Evolutionary conservation across 2,329 filamentous ascomycete species (phyloP).

Genomic region (Thielaviopsis cerberus): DNA sequence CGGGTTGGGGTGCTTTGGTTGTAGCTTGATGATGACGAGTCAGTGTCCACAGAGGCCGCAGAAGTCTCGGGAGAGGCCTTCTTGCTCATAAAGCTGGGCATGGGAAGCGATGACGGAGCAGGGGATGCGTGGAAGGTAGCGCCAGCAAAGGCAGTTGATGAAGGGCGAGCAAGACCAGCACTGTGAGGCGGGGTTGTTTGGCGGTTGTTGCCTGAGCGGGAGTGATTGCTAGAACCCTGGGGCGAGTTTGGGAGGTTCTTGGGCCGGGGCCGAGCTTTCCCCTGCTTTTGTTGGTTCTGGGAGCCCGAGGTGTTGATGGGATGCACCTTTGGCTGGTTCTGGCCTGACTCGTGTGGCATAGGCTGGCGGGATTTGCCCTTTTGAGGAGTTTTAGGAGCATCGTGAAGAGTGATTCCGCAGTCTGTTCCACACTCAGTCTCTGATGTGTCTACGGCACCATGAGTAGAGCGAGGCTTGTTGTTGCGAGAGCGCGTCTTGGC

Average conservation of each 20-base stretch:
- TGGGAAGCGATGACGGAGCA: slow-evolving; percentile 71
- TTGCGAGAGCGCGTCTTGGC: slow-evolving; percentile 22
- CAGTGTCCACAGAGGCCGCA: neutral
- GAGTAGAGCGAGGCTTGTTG: slow-evolving; percentile 27
- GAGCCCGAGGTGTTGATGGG: slow-evolving; percentile 1
- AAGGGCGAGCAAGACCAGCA: slow-evolving; percentile 5
- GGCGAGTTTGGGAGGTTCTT: slow-evolving; percentile 21
- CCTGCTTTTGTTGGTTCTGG: slow-evolving; percentile 14
- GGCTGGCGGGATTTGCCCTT: slow-evolving; percentile 19
- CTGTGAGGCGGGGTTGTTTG: slow-evolving; percentile 10
- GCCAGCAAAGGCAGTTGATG: slow-evolving; percentile 56
- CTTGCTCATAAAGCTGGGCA: slow-evolving; percentile 71
- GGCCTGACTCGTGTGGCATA: slow-evolving; percentile 20
- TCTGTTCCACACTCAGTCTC: slow-evolving; percentile 29
- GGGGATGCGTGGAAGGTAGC: slow-evolving; percentile 91
- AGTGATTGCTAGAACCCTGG: slow-evolving; percentile 23
- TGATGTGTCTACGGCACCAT: slow-evolving; percentile 30
- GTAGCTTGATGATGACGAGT: neutral
- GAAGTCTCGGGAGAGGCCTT: slow-evolving; percentile 21
- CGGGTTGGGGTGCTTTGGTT: slow-evolving; percentile 4
- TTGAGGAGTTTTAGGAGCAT: slow-evolving; percentile 28
- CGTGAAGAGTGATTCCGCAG: neutral
- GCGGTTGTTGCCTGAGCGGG: slow-evolving; percentile 21
- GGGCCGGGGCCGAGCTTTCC: slow-evolving; percentile 13
- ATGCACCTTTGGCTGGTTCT: slow-evolving; percentile 15